Base-by-base conservation (phyloP, 2,329 filamentous ascomycete genomes). In the Aschersonia sp. region DNA sequence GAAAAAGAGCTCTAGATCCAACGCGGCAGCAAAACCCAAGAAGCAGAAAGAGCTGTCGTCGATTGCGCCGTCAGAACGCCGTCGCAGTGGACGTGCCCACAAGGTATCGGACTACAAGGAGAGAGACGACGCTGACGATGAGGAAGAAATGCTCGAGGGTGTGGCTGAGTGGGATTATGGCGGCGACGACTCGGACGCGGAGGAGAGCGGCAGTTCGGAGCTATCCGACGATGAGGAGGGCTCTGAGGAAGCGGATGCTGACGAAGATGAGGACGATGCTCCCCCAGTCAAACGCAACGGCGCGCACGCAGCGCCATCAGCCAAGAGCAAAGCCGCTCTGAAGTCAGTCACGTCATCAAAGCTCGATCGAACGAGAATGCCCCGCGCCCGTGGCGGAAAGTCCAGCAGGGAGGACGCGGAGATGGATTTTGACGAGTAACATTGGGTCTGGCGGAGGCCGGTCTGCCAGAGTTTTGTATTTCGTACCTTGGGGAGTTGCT, bases 71-170 rank as follows among this genome's bases (percentile, higher is more conserved):
- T 63, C 67, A 2, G 72, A 78, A 52, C 73, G 77, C 40, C 70
- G 77, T 43, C 75, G 75, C 35, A 80, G 76, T 54, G 70, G 75
- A n/a, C 72, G 77, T 45, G 60, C 69, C 4, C 67, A 65, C 52
- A 67, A 63, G 45, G 61, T 64, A 12, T 72, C 73, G 5, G 60
- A 66, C 38, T 80, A 80, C 53, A 68, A 70, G 29, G 77, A 80
- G 58, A 71, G 75, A 32, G 73, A 77, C 48, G 74, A 74, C 9
- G 69, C 70, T 9, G 75, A 75, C 45, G 77, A 80, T 50, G 75
- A 80, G 51, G 70, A 76, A 52, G 77, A 80, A 58, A 80, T 80
- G 77, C 63, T 78, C 30, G 70, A 77, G 44, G 77, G 77, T 2
- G 77, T 80, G 4, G 74, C 75, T 1, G 65, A 75, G 56, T 80